Conservation (phyloP, 1,284 basidiomycete species). For the Mycena sp. region DNA sequence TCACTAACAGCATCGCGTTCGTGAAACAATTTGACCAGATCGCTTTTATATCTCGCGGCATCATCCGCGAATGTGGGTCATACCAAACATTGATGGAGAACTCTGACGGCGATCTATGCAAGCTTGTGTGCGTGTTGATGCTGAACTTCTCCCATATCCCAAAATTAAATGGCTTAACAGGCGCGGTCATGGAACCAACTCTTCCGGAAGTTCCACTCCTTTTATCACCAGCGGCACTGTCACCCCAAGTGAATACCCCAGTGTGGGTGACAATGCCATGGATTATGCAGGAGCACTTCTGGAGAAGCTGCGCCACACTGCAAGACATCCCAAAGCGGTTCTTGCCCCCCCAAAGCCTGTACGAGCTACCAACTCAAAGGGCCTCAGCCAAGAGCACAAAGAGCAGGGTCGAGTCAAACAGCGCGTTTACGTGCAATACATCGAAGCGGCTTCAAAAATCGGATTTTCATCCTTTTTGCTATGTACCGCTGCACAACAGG, state of each 20-base stretch:
- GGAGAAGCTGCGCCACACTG: slow-evolving; percentile 58
- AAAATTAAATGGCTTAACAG: slow-evolving; percentile 32
- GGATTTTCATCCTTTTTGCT: slow-evolving; percentile 79
- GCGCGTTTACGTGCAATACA: slow-evolving; percentile 82
- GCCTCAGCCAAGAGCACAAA: slow-evolving; percentile 77
- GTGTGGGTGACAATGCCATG: slow-evolving; percentile 36
- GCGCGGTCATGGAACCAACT: slow-evolving; percentile 56
- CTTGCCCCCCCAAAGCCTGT: slow-evolving; percentile 50
- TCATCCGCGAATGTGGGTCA: slow-evolving; percentile 83
- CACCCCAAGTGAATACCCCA: slow-evolving; percentile 48
- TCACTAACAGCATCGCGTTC: slow-evolving; percentile 92
- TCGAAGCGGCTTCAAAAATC: slow-evolving; percentile 79
- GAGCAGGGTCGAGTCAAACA: slow-evolving; percentile 87
- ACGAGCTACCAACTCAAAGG: slow-evolving; percentile 52
- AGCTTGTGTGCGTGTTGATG: slow-evolving; percentile 73
- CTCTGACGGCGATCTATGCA: slow-evolving; percentile 76
- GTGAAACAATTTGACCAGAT: slow-evolving; percentile 85
- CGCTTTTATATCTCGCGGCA: slow-evolving; percentile 83
- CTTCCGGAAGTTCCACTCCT: slow-evolving; percentile 68
- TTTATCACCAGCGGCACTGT: slow-evolving; percentile 52
- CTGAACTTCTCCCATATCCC: background rate
- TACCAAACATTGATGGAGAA: slow-evolving; percentile 74
- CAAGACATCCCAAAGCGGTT: slow-evolving; percentile 62
- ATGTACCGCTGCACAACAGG: slow-evolving; percentile 64
- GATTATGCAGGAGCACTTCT: slow-evolving; percentile 42